A percentile compares a stretch with the other conserved stretches of the same genome.
Evolutionary conservation across 768 basidiomycete genomes (phyloP).

Genomic region (Sporobolomyces roseus): DNA sequence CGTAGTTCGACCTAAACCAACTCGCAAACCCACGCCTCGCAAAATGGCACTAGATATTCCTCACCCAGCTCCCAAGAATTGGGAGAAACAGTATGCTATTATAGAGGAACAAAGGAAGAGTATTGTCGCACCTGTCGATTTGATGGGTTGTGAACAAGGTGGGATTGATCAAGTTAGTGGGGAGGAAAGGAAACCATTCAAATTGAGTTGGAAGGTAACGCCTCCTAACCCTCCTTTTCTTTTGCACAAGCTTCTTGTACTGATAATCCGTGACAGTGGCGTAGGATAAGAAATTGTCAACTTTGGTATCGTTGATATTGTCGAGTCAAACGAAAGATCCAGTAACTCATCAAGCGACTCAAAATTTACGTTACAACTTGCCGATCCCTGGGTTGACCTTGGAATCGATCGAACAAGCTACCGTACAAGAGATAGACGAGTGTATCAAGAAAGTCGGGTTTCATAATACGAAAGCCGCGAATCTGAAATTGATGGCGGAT

Average conservation of each 20-base stretch:
- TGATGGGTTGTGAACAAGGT: constrained; percentile 78
- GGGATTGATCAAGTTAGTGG: constrained; percentile 61
- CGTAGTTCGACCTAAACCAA: too few relatives aligned
- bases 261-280: background rate
- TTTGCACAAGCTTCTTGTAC: too few relatives aligned
- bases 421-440: constrained; percentile 56
- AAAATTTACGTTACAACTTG: constrained; percentile 65
- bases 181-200: too few relatives aligned
- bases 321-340: constrained; percentile 80
- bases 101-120: constrained; percentile 28
- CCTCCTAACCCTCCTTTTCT: too few relatives aligned
- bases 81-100: constrained; percentile 65
- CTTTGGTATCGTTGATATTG: constrained; percentile 87
- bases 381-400: constrained; percentile 71
- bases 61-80: constrained; percentile 64
- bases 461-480: constrained; percentile 35
- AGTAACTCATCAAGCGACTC: constrained; percentile 62
- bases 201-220: background rate
- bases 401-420: constrained; percentile 63
- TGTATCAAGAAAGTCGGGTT: constrained; percentile 43
- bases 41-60: too few relatives aligned
- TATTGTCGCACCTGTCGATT: constrained; percentile 81
- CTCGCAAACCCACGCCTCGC: too few relatives aligned
- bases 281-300: constrained; percentile 55
- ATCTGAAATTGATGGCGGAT: constrained; percentile 31